Base-by-base conservation (phyloP, 306 rosid genomes). In the Spatholobus suberectus region DNA sequence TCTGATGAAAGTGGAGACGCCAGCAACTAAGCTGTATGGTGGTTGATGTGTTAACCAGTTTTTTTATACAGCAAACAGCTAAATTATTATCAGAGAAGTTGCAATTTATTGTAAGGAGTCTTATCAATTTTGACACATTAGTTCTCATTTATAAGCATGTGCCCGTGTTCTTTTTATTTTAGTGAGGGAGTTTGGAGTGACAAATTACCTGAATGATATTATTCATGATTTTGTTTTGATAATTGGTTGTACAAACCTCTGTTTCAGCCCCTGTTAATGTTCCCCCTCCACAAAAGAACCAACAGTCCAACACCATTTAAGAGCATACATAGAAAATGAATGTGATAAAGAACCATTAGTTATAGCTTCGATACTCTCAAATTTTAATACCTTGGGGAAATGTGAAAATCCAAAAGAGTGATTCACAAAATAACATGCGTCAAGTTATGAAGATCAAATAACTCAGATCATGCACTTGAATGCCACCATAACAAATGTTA, bases 121-220 rank as follows among this genome's bases (percentile, higher is more conserved):
- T 77, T 43, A 46, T 78, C 65, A 78, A 44, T 65, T 72, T 17
- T 78, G 46, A 52, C 46, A 38, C 43, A 29, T 61, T 29, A 61
- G 5, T 61, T 61, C 40, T 59, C 21, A 8, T 61, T 61, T 14
- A 61, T 29, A 1, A 17, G 76, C 23, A 38, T 8, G 27, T 9
- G 32, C 32, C 27, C 5, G 46, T 18, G 37, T 57, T 35, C 73
- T 51, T 67, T 49, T 47, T 44, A 47, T 15, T 58, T 10, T 57
- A 10, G 32, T 11, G 59, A 24, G 21, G 57, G 75, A 8, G 70
- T 40, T n/a, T 61, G 20, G 51, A 63, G 37, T 78, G 74, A 46
- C 51, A 63, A 20, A 14, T 18, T 3, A 49, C 73, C 54, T 13
- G 17, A 13, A 24, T 65, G 27, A 37, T 38, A 71, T 51, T 73